phyloP scores from a whole-genome alignment of 371 early-diverging fungal species.

The Quaeritorhiza haematococci region DNA sequence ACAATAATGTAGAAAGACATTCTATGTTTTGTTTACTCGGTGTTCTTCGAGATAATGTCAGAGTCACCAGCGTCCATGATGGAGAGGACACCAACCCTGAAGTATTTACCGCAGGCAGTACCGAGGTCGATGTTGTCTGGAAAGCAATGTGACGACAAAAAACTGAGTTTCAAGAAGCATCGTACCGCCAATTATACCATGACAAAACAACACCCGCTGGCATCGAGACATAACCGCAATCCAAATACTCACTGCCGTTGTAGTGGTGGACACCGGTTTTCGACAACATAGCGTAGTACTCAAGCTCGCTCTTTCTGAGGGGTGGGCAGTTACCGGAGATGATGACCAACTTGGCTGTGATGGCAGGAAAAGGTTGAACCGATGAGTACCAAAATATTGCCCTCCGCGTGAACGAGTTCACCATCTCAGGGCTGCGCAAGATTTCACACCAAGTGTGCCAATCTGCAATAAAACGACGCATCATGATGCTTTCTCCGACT shows the following conservation, averaged over 20 bases:
- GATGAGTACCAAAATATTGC: slow-evolving; percentile 2
- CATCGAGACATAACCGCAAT: slow-evolving; percentile 2
- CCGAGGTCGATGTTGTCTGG: slow-evolving; percentile 97
- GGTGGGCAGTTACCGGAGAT: slow-evolving; percentile 98
- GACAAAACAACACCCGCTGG: background rate
- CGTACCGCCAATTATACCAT: too few species aligned
- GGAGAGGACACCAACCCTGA: slow-evolving; percentile 93
- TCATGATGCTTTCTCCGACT: too few species aligned
- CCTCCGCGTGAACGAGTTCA: slow-evolving; percentile 2
- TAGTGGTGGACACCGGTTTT: slow-evolving; percentile 99
- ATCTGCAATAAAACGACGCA: background rate
- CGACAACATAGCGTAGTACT: slow-evolving; percentile 99
- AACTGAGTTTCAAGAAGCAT: background rate
- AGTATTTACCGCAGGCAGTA: slow-evolving; percentile 99
- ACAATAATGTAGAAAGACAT: too few species aligned
- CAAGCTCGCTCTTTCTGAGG: slow-evolving; percentile 98
- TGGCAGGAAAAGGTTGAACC: too few species aligned
- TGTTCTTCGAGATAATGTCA: slow-evolving; percentile 60
- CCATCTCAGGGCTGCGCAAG: slow-evolving; percentile 1
- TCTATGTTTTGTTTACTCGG: slow-evolving; percentile 18
- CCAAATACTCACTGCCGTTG: slow-evolving; percentile 66
- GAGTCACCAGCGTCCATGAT: slow-evolving; percentile 98
- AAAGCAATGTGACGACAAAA: background rate
- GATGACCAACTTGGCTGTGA: slow-evolving; percentile 92
- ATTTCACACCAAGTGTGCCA: background rate